Evolutionary conservation across 306 rosid species (phyloP), one percentile per base, ranked within the genome.

Genomic region (Abrus pulchellus): DNA sequence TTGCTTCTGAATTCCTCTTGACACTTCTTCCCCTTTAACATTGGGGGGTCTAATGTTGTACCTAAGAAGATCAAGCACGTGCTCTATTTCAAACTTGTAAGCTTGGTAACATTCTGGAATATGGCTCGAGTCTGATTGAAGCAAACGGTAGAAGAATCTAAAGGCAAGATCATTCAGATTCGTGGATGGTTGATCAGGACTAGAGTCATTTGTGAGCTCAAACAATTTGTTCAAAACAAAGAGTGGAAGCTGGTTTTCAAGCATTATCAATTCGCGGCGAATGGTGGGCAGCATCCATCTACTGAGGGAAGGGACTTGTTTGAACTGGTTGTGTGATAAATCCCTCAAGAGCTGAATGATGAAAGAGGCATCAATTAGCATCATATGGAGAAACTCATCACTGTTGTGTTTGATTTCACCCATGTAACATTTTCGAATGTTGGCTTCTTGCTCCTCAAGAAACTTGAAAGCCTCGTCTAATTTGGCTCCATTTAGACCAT

Each of bases 231-330:
- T 40, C 27, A 88, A 12, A 62, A 86, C 85, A 79, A 79, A 84
- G 40, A 86, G 14, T 0, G 90, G 88, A 60, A 89, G 63, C 72
- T 89, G 90, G 49, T 89, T 89, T 80, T 89, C 88, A 7, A 89
- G 85, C 88, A 81, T 86, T 14, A 88, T 82, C 44, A 86, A 33
- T 33, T 86, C 90, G 0, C 76, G 64, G 1, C 86, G 77, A 29
- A 86, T 69, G 13, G 12, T 71, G 20, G 88, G 86, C 9, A 86
- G n/a, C 83, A 86, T 89, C 92, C 92, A 82, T 27, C 85, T 73
- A 20, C 57, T 71, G 2, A 84, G 79, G 28, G 20, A 53, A 33
- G 80, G 74, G 11, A 53, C 64, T 12, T 61, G 44, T 80, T 2
- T 2, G 38, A 71, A 78, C 2, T 64, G 0, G 0, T 13, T 11